phyloP scores from a whole-genome alignment of 2,329 filamentous ascomycete genomes.

The Capronia coronata region DNA sequence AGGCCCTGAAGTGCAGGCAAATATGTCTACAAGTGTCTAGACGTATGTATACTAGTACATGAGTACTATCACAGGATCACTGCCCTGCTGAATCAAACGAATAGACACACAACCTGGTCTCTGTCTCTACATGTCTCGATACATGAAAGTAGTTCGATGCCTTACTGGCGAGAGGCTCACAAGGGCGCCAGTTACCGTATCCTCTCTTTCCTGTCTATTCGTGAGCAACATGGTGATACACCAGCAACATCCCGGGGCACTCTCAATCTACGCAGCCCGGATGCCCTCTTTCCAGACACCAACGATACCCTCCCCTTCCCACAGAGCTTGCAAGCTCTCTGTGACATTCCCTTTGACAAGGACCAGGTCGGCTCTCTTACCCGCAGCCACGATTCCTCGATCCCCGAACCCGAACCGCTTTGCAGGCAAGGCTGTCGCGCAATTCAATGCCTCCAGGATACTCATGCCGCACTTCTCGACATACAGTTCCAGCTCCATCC shows the following conservation, averaged over 20 bases:
- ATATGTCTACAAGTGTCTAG: too few species aligned
- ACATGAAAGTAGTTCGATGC: too few species aligned
- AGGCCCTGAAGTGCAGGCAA: too few species aligned
- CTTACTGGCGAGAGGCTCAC: too few species aligned
- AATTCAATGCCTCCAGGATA: conserved; percentile 27
- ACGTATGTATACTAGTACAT: too few species aligned
- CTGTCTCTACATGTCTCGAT: too few species aligned
- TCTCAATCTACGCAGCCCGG: conserved; percentile 12
- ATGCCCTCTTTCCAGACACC: conserved; percentile 27
- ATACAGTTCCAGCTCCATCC: conserved; percentile 30
- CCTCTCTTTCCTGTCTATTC: too few species aligned
- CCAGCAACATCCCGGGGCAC: background rate
- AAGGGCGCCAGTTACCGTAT: too few species aligned
- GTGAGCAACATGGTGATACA: background rate
- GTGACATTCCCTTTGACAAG: conserved; percentile 27
- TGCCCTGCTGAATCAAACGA: too few species aligned
- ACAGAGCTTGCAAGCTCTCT: conserved; percentile 22
- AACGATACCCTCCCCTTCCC: conserved; percentile 23
- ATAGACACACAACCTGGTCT: too few species aligned
- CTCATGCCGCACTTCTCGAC: conserved; percentile 30
- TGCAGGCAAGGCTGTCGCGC: conserved; percentile 30
- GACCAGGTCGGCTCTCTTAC: conserved; percentile 27
- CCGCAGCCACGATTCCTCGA: conserved; percentile 29
- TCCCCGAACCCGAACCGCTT: conserved; percentile 29
- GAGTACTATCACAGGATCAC: too few species aligned